Evolutionary conservation across 257 asterid genomes (phyloP).

Genomic region (Ophiorrhiza pumila): DNA sequence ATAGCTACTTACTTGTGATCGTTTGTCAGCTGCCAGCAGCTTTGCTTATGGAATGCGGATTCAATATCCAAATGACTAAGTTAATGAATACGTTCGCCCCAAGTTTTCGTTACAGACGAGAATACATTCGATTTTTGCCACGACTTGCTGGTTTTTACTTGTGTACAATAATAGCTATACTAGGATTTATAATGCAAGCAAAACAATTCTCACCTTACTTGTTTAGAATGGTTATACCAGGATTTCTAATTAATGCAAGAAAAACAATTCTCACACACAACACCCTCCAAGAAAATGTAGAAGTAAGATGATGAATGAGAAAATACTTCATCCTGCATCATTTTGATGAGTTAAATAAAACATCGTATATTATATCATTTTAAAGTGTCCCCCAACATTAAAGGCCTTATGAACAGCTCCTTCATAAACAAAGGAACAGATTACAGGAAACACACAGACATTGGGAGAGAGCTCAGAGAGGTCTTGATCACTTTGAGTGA

Average conservation of each 20-base stretch:
- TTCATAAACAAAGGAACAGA: neutral
- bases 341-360: neutral
- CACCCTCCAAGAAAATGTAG: neutral
- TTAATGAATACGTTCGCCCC: neutral
- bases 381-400: neutral
- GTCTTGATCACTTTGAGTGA: neutral
- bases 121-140: neutral
- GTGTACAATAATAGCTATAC: neutral
- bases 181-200: too few species aligned
- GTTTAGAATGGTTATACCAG: too few species aligned
- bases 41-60: neutral
- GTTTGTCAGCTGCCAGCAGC: neutral
- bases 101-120: slow-evolving; percentile 8
- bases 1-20: neutral
- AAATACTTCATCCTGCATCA: neutral
- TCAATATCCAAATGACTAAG: neutral
- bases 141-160: neutral
- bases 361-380: neutral
- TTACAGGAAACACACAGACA: neutral
- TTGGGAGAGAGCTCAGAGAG: neutral
- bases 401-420: neutral
- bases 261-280: too few species aligned
- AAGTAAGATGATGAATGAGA: too few species aligned
- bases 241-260: too few species aligned
- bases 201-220: too few species aligned